Base-by-base conservation (phyloP, 83 land plant genomes). In the Isoetes engelmannii region DNA sequence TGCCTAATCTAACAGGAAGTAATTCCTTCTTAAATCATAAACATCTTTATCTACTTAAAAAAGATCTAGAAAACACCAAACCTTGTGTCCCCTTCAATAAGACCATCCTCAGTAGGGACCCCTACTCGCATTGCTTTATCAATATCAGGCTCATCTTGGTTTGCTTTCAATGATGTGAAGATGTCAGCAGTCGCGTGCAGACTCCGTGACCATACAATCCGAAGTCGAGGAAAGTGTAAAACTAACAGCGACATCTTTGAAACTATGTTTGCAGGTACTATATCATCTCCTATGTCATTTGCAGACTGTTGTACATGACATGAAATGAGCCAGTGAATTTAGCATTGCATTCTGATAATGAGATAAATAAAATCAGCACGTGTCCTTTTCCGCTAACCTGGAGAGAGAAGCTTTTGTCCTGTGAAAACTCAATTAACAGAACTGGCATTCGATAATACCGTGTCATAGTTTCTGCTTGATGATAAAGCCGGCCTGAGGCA, bases 161-260 rank as follows among this genome's bases (percentile, higher is more conserved):
- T 95, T 61, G 97, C 77, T 57, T 95, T 95, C 7, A 95, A 82
- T 0, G 94, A 79, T 21, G 85, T 79, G 80, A 91, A 95, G 70
- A 91, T 86, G 65, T 95, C 99, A 13, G 94, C 99, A 64, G 99
- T 95, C 47, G 99, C 99, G 84, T 95, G 94, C 68, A 95, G 72
- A 70, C 94, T 91, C 37, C 97, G 93, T 44, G 99, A 95, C 99
- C 99, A 95, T 5, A 95, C 84, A 43, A 95, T 80, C 6, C 99
- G 89, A 15, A 95, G 84, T 20, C 99, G 94, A 18, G 99, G 99
- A 69, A 95, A 95, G 79, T 95, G 99, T 44, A 95, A 78, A 53
- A 84, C 97, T 46, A 95, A 85, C 57, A 95, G 73, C 6, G 92
- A 88, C 44, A 95, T 75, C 77, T 89, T 95, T 19, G 99, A 95